phyloP scores from a whole-genome alignment of 768 basidiomycete species.

The Ramaria sp. region DNA sequence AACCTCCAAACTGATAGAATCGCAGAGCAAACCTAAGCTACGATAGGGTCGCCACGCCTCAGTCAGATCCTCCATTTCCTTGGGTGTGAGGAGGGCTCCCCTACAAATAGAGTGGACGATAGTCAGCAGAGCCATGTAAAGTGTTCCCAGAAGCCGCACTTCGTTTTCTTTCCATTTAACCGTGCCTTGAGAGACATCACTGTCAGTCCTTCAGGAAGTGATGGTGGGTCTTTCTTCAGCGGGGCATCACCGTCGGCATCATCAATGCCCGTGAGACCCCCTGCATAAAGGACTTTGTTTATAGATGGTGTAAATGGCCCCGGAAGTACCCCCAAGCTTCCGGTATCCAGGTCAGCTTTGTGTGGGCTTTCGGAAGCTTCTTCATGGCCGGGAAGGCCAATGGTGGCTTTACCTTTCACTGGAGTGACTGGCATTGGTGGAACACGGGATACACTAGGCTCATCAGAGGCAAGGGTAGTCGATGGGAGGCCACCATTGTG shows the following conservation, averaged over 20 bases:
- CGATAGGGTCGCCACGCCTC: constrained; percentile 73
- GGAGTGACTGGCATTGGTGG: constrained; percentile 24
- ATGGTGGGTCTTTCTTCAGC: constrained; percentile 18
- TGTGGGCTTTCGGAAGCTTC: background rate
- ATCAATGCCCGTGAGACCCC: constrained; percentile 10
- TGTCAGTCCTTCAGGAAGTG: constrained; percentile 52
- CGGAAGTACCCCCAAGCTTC: constrained; percentile 31
- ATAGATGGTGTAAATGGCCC: constrained; percentile 61
- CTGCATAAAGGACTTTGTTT: constrained; percentile 34
- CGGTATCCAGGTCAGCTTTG: background rate
- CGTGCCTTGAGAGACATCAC: constrained; percentile 46
- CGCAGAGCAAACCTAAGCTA: constrained; percentile 48
- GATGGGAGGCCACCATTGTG: background rate
- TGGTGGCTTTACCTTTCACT: constrained; percentile 3
- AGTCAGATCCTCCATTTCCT: constrained; percentile 74
- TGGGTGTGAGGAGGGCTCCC: constrained; percentile 63
- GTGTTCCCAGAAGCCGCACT: constrained; percentile 31
- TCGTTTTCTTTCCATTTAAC: constrained; percentile 57
- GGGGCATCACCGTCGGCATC: constrained; percentile 18
- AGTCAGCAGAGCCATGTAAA: constrained; percentile 7
- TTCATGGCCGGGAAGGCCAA: background rate
- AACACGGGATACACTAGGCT: constrained; percentile 22
- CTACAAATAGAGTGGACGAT: constrained; percentile 23
- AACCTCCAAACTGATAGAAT: background rate
- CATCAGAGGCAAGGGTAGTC: background rate